phyloP scores from a whole-genome alignment of 495 filamentous ascomycete species.

The Friedmanniomyces simplex region DNA sequence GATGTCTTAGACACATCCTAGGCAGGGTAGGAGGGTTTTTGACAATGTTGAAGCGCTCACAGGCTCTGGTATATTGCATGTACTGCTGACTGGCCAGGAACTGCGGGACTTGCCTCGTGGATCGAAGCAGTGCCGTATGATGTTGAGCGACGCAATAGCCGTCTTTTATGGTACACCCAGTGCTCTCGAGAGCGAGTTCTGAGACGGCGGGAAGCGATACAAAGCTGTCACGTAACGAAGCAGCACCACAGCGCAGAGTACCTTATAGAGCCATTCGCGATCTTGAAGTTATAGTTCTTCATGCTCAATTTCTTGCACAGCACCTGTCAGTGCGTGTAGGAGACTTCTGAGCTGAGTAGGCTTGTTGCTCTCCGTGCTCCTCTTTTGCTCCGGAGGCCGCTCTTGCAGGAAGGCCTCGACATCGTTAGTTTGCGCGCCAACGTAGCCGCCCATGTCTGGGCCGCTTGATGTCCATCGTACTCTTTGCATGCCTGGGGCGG shows the following conservation, averaged over 20 bases:
- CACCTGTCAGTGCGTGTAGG: not conserved
- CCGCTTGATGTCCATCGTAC: conserved; percentile 17
- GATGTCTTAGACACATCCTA: not conserved
- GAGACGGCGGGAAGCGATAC: not conserved
- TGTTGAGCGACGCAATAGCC: not conserved
- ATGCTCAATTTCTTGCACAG: not conserved
- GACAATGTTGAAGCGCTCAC: not conserved
- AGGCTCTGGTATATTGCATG: not conserved
- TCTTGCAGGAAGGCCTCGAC: conserved; percentile 7
- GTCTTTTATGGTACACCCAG: not conserved
- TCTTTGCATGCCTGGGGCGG: conserved; percentile 16
- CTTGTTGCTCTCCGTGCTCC: not conserved
- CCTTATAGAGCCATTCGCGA: too few relatives aligned
- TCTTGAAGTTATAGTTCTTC: not conserved
- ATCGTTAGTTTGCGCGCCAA: conserved; percentile 6
- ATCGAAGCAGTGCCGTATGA: not conserved
- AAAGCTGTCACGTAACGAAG: too few relatives aligned
- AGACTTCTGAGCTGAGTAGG: not conserved
- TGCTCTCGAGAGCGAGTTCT: not conserved
- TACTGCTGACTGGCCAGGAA: not conserved
- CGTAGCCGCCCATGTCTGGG: conserved; percentile 23
- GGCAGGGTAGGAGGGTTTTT: not conserved
- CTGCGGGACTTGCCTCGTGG: not conserved
- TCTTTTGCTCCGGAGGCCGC: not conserved
- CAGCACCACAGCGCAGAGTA: too few relatives aligned